Evolutionary conservation across 2,329 filamentous ascomycete genomes (phyloP).

Genomic region (Triangularia setosa): DNA sequence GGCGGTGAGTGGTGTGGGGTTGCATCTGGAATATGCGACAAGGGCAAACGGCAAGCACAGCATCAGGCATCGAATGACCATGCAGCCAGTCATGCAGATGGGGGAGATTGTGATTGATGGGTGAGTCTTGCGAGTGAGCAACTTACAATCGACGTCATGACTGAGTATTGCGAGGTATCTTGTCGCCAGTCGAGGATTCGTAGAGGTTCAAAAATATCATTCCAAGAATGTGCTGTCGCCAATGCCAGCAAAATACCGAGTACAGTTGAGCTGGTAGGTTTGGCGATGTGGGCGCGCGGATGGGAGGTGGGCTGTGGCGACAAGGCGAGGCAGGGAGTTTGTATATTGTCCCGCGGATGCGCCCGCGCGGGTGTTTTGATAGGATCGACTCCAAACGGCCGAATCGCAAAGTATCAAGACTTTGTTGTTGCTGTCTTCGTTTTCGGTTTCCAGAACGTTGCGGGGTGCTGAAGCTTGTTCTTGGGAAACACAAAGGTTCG

Average conservation of each 20-base stretch:
- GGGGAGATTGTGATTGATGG: neutral
- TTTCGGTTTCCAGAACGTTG: neutral
- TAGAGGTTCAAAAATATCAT: neutral
- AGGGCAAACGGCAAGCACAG: conserved; percentile 3
- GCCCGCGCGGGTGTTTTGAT: too few species aligned
- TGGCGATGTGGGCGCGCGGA: neutral
- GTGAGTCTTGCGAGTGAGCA: neutral
- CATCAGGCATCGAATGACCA: conserved; percentile 4
- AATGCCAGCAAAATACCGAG: too few species aligned
- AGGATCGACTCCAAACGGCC: neutral
- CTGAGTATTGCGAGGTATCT: conserved; percentile 12
- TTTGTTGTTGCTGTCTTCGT: neutral
- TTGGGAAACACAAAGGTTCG: too few species aligned
- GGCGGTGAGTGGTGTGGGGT: conserved; percentile 20
- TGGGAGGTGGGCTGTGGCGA: neutral
- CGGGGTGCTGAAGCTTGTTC: neutral
- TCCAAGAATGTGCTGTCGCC: neutral
- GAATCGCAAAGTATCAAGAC: neutral
- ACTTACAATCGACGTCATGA: conserved; percentile 32
- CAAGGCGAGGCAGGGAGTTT: neutral
- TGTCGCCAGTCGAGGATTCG: conserved; percentile 12
- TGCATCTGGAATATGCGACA: conserved; percentile 12
- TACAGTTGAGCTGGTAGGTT: neutral
- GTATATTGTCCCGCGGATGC: too few species aligned
- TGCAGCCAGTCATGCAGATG: neutral